Conservation (phyloP, 352 stramenopile species). For the Pythium dissotocum region DNA sequence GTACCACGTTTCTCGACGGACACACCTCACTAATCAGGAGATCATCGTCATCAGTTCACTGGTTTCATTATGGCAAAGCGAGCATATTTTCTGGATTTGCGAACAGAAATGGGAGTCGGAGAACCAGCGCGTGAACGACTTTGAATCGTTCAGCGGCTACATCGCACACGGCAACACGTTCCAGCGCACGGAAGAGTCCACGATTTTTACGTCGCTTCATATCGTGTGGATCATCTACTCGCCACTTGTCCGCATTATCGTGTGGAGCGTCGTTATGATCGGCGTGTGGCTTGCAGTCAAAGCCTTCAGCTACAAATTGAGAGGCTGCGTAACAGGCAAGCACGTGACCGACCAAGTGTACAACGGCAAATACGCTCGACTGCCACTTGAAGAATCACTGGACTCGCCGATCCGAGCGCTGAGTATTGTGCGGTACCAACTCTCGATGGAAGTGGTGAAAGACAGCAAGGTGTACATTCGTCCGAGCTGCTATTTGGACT, state of each 20-base stretch:
- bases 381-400: conserved; percentile 27
- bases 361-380: conserved; percentile 18
- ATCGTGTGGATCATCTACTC: conserved; percentile 22
- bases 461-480: conserved; percentile 28
- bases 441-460: conserved; percentile 31
- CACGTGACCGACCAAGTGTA: not conserved
- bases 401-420: conserved; percentile 27
- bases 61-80: conserved; percentile 10
- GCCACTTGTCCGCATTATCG: conserved; percentile 17
- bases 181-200: not conserved
- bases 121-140: conserved; percentile 22
- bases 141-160: conserved; percentile 18
- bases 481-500: conserved; percentile 35
- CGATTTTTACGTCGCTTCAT: not conserved
- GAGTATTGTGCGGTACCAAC: conserved; percentile 26
- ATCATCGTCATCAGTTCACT: conserved; percentile 15
- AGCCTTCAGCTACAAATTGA: not conserved
- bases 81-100: conserved; percentile 21
- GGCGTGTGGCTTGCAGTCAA: conserved; percentile 4
- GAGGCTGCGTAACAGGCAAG: not conserved
- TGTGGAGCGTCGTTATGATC: conserved; percentile 4
- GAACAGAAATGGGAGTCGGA: conserved; percentile 21
- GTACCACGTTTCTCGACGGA: conserved; percentile 9
- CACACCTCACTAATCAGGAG: conserved; percentile 16
- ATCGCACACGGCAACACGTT: conserved; percentile 23